Percentiles rank a stretch among this genome's conserved stretches.
Conservation (phyloP, 257 asterid species). For the Gynochthodes officinalis region DNA sequence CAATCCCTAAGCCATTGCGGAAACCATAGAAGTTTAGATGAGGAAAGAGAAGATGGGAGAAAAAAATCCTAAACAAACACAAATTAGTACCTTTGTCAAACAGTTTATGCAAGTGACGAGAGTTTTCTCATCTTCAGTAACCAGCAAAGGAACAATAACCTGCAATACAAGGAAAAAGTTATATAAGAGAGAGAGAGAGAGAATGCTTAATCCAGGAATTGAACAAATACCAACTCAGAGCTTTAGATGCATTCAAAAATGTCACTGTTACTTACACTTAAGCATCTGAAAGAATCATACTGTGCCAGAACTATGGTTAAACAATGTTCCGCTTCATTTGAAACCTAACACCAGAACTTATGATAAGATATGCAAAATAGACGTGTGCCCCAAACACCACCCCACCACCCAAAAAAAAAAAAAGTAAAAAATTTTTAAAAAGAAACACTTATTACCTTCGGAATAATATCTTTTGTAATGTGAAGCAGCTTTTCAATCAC, state of each 20-base stretch:
- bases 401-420: slow-evolving; percentile 12
- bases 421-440: slow-evolving; percentile 5
- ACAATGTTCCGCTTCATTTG: slow-evolving; percentile 91
- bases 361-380: slow-evolving; percentile 16
- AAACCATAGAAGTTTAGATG: background rate
- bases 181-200: background rate
- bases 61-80: background rate
- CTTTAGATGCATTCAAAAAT: background rate
- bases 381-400: no score
- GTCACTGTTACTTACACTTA: slow-evolving; percentile 61
- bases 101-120: slow-evolving; percentile 96
- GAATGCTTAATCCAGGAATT: background rate
- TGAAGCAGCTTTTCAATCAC: slow-evolving; percentile 89
- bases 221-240: slow-evolving; percentile 1
- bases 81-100: slow-evolving; percentile 76
- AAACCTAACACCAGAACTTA: slow-evolving; percentile 49
- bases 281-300: slow-evolving; percentile 87
- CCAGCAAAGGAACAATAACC: slow-evolving; percentile 95
- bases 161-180: slow-evolving; percentile 28
- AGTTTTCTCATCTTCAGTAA: slow-evolving; percentile 94
- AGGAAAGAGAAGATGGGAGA: background rate
- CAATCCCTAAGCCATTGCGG: background rate
- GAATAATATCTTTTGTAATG: slow-evolving; percentile 64
- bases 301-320: slow-evolving; percentile 69
- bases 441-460: slow-evolving; percentile 55